Conservation (phyloP, 2,329 filamentous ascomycete species). For the Pseudonectria foliicola region DNA sequence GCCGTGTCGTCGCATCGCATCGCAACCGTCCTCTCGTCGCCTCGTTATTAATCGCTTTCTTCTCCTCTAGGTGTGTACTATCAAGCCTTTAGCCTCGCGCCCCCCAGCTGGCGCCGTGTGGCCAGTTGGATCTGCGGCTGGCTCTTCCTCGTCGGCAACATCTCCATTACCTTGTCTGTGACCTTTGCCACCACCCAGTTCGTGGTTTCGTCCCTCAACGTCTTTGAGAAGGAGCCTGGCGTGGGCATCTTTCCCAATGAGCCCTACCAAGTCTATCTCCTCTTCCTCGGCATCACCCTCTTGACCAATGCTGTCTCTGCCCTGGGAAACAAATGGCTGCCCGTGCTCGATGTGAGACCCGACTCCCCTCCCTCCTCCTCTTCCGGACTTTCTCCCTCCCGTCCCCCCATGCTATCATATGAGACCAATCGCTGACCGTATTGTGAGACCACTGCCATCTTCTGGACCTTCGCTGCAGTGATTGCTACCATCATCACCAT, state of each 20-base stretch:
- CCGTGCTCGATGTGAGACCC: conserved; percentile 58
- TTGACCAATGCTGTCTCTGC: conserved; percentile 58
- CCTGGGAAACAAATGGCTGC: conserved; percentile 61
- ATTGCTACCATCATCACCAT: conserved; percentile 56
- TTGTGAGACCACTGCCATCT: conserved; percentile 59
- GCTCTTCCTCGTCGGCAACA: conserved; percentile 72
- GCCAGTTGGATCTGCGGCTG: conserved; percentile 68
- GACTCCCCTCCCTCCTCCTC: not conserved
- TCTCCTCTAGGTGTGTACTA: conserved; percentile 55
- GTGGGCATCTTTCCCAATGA: conserved; percentile 38
- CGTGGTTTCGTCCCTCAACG: conserved; percentile 47
- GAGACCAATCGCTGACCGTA: conserved; percentile 8
- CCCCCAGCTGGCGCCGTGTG: conserved; percentile 51
- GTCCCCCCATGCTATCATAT: too few species aligned
- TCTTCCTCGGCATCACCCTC: conserved; percentile 63
- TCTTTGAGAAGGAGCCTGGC: conserved; percentile 41
- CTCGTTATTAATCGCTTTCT: conserved; percentile 12
- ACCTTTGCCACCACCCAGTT: conserved; percentile 71
- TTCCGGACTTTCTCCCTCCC: not conserved
- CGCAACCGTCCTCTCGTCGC: conserved; percentile 4
- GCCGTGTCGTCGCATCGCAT: too few species aligned
- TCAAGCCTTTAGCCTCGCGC: conserved; percentile 68
- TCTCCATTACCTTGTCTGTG: conserved; percentile 76
- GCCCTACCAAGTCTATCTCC: conserved; percentile 61
- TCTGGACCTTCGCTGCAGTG: conserved; percentile 67